These are phyloP conservation scores for Aspergillus sp. DNA, from an alignment of 2,329 filamentous ascomycete genomes.

Conservation along the genomic window DNA sequence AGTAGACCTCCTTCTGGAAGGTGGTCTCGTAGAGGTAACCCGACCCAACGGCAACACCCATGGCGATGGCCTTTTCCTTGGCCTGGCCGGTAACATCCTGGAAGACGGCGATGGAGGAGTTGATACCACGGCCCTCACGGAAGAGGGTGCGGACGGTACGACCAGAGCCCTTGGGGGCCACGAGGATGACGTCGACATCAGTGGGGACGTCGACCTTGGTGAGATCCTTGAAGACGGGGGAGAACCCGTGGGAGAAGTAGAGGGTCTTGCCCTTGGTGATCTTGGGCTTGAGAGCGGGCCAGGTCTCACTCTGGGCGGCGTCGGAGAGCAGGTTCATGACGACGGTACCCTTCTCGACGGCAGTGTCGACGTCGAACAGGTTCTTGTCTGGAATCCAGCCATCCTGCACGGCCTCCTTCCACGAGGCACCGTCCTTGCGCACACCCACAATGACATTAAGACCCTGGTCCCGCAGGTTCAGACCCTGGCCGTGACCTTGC, in stretches of 20 bases:
- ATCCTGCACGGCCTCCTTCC: slow-evolving; percentile 94
- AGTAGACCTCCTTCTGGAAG: slow-evolving; percentile 99
- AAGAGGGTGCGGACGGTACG: slow-evolving; percentile 97
- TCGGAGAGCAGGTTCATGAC: slow-evolving; percentile 99
- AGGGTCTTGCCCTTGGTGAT: slow-evolving; percentile 99
- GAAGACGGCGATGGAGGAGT: slow-evolving; percentile 96
- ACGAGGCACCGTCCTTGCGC: slow-evolving; percentile 94
- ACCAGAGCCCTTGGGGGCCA: slow-evolving; percentile 97
- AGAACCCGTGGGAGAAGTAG: slow-evolving; percentile 99
- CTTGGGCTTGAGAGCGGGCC: slow-evolving; percentile 96
- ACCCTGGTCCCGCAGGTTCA: slow-evolving; percentile 99
- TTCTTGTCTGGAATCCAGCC: slow-evolving; percentile 98
- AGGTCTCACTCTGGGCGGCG: slow-evolving; percentile 97
- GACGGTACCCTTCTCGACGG: slow-evolving; percentile 85
- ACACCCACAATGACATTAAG: slow-evolving; percentile 98
- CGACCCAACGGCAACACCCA: slow-evolving; percentile 92
- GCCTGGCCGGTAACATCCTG: slow-evolving; percentile 98
- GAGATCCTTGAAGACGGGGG: slow-evolving; percentile 97
- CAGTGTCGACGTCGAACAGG: slow-evolving; percentile 96
- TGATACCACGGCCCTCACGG: slow-evolving; percentile 98
- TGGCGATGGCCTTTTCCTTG: slow-evolving; percentile 92
- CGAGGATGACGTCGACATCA: slow-evolving; percentile 98
- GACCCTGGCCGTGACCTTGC: slow-evolving; percentile 96
- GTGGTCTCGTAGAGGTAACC: slow-evolving; percentile 99
- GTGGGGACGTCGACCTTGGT: slow-evolving; percentile 96